phyloP scores from a whole-genome alignment of 2,329 filamentous ascomycete genomes.

The Neonectria magnoliae region DNA sequence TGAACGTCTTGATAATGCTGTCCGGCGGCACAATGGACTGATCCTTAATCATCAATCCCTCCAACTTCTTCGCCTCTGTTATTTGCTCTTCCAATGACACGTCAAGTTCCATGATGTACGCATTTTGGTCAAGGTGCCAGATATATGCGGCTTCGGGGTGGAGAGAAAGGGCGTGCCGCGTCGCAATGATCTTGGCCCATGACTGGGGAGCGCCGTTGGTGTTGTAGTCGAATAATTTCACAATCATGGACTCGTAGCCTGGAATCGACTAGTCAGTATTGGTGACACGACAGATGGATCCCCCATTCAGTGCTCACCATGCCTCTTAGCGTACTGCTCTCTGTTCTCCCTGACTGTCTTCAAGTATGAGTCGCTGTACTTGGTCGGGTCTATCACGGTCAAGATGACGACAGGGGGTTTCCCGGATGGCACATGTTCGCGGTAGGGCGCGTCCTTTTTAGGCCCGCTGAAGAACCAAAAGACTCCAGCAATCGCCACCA shows the following conservation, averaged over 20 bases:
- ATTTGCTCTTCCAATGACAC: conserved; percentile 77
- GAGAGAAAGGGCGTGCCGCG: conserved; percentile 87
- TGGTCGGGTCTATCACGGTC: conserved; percentile 79
- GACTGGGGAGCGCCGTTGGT: conserved; percentile 67
- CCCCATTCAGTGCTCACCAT: conserved; percentile 69
- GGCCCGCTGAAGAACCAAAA: conserved; percentile 67
- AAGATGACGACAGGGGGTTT: conserved; percentile 78
- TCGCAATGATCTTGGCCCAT: conserved; percentile 84
- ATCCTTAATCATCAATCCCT: conserved; percentile 84
- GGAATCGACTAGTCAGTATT: conserved; percentile 17
- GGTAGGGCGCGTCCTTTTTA: conserved; percentile 43
- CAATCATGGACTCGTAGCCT: conserved; percentile 91
- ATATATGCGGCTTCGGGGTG: conserved; percentile 82
- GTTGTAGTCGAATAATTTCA: conserved; percentile 79
- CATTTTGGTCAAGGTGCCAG: conserved; percentile 87
- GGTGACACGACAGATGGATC: background rate
- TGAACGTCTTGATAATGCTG: conserved; percentile 95
- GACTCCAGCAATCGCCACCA: conserved; percentile 64
- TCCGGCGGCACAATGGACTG: conserved; percentile 90
- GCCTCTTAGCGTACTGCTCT: conserved; percentile 82
- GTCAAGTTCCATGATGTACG: conserved; percentile 87
- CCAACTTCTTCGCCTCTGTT: conserved; percentile 72
- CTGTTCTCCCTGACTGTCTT: conserved; percentile 83
- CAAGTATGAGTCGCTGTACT: conserved; percentile 73
- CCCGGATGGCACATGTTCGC: conserved; percentile 58